A percentile compares a stretch with the other conserved stretches of the same genome.
phyloP scores from a whole-genome alignment of 257 asterid genomes.

The Fraxinus americana region DNA sequence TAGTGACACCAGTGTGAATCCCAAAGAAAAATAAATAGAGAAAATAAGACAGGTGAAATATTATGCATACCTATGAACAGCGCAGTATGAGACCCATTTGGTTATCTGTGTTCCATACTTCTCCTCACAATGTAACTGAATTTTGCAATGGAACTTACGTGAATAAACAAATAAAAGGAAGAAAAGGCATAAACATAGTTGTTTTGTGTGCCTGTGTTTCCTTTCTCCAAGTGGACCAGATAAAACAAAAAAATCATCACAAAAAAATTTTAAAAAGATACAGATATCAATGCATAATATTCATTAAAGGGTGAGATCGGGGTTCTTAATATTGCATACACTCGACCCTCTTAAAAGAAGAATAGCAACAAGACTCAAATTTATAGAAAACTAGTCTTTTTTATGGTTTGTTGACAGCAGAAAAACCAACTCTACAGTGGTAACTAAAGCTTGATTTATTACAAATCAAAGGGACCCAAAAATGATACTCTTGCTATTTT shows the following conservation, averaged over 20 bases:
- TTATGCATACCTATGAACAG: conserved; percentile 67
- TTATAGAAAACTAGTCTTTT: no score
- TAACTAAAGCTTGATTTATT: no score
- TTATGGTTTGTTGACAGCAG: no score
- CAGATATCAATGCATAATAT: conserved; percentile 3
- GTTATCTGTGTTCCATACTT: conserved; percentile 70
- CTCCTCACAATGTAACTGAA: conserved; percentile 82
- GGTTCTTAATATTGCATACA: conserved; percentile 1
- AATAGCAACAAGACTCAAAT: no score
- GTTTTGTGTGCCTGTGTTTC: conserved; percentile 1
- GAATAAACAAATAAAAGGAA: background rate
- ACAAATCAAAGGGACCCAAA: no score
- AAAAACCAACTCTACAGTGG: no score
- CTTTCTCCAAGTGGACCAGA: background rate
- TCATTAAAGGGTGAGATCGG: conserved; percentile 4
- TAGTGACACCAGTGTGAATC: background rate
- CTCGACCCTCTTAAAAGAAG: background rate
- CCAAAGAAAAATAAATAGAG: background rate
- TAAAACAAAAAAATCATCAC: conserved; percentile 1
- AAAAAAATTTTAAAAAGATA: background rate
- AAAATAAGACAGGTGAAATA: conserved; percentile 13
- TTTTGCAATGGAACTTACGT: conserved; percentile 23
- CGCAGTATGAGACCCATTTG: conserved; percentile 84
- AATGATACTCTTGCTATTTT: no score
- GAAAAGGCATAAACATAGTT: background rate